Evolutionary conservation across 192 early-diverging fungal species (phyloP).

Genomic region (Podila clonocystis): DNA sequence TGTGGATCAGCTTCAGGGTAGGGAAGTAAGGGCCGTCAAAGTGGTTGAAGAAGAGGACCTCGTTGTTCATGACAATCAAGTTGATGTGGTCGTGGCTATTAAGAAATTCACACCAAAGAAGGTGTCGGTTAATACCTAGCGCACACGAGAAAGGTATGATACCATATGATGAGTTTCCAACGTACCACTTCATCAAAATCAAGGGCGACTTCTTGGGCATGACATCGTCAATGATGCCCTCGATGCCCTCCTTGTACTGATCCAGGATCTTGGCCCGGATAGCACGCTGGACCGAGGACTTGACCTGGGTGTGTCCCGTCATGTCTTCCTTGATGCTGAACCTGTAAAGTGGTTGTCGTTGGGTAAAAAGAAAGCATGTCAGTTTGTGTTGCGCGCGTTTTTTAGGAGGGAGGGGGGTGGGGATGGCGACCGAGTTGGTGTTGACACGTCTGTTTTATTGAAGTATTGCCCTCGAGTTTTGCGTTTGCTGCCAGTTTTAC

Average conservation of each 20-base stretch:
- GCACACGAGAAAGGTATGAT: background rate
- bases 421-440: background rate
- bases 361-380: background rate
- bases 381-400: background rate
- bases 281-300: conserved; percentile 89
- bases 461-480: too few relatives aligned
- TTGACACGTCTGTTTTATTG: background rate
- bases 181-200: conserved; percentile 87
- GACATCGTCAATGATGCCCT: conserved; percentile 89
- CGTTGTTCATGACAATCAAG: conserved; percentile 84
- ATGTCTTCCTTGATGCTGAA: conserved; percentile 83
- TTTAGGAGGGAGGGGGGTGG: too few relatives aligned
- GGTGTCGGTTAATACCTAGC: background rate
- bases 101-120: background rate
- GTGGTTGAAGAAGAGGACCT: conserved; percentile 94
- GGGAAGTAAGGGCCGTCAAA: conserved; percentile 95
- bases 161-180: background rate
- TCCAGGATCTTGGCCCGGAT: conserved; percentile 88
- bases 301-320: conserved; percentile 87
- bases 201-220: conserved; percentile 96
- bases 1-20: conserved; percentile 87
- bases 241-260: conserved; percentile 86
- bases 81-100: conserved; percentile 87
- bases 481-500: too few relatives aligned
- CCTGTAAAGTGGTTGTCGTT: conserved; percentile 41